These are phyloP conservation scores for Entelexis sorbosivorans DNA, from an alignment of 1,139 yeast genomes.

Conservation along the genomic window DNA sequence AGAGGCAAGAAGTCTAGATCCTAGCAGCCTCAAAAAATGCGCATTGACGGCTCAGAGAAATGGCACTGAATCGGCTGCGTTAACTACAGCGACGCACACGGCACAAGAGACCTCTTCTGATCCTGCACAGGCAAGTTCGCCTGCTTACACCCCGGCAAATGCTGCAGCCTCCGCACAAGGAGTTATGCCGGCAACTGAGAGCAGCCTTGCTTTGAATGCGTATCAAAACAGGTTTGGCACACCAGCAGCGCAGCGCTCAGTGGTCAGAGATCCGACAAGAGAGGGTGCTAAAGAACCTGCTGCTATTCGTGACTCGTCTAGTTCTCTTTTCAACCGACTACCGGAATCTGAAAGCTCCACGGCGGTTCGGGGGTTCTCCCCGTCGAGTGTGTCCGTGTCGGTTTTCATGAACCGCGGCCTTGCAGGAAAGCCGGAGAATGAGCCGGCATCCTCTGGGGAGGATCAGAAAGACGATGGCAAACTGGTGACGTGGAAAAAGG, in stretches of 20 bases:
- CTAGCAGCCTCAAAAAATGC: neutral
- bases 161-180: neutral
- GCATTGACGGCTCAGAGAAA: neutral
- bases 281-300: neutral
- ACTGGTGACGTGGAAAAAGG: constrained; percentile 8
- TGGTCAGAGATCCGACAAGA: neutral
- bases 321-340: neutral
- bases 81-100: too few species aligned
- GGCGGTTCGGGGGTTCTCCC: constrained; percentile 39
- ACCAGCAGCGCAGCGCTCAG: neutral
- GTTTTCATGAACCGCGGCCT: constrained; percentile 12
- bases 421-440: neutral
- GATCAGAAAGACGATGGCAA: neutral
- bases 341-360: constrained; percentile 26
- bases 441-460: neutral
- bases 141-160: too few species aligned
- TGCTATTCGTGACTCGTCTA: neutral
- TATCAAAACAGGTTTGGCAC: neutral
- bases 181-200: neutral
- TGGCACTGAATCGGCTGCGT: neutral
- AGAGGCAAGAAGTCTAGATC: constrained; percentile 5
- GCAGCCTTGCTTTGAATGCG: neutral
- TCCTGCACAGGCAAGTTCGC: neutral
- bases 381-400: constrained; percentile 32
- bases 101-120: neutral